Percentiles rank a stretch among this genome's conserved stretches.
phyloP scores from a whole-genome alignment of 1,284 basidiomycete genomes.

The Tilletia caries region DNA sequence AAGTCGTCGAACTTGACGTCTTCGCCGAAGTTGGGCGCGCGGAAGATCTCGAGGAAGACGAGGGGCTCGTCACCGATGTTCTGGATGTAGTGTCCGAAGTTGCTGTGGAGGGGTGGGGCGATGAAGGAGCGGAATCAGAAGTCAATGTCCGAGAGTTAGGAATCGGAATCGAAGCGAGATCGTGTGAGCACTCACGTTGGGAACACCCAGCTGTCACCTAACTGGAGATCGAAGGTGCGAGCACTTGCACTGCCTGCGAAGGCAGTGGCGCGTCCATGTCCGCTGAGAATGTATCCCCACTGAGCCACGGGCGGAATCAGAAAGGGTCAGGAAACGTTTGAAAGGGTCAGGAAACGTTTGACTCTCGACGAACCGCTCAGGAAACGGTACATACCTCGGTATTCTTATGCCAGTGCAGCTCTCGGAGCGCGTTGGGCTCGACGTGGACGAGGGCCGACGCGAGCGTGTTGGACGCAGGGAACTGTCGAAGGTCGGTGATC shows the following conservation, averaged over 20 bases:
- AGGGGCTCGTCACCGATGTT: slow-evolving; percentile 67
- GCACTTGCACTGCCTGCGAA: slow-evolving; percentile 58
- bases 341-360: too few relatives aligned
- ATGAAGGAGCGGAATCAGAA: too few relatives aligned
- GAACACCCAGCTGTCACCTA: slow-evolving; percentile 16
- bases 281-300: slow-evolving; percentile 24
- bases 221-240: slow-evolving; percentile 64
- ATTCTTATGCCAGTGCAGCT: slow-evolving; percentile 65
- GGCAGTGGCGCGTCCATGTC: slow-evolving; percentile 21
- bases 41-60: slow-evolving; percentile 66
- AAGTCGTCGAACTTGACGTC: slow-evolving; percentile 22
- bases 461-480: slow-evolving; percentile 61
- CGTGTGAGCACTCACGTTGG: slow-evolving; percentile 13
- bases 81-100: slow-evolving; percentile 66
- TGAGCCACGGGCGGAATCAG: background rate
- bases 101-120: background rate
- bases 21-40: slow-evolving; percentile 50
- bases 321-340: background rate
- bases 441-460: slow-evolving; percentile 68
- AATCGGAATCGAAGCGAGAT: too few relatives aligned
- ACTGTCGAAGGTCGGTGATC: slow-evolving; percentile 18
- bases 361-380: too few relatives aligned
- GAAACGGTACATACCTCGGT: slow-evolving; percentile 48
- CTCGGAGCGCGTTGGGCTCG: slow-evolving; percentile 67
- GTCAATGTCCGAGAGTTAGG: too few relatives aligned